phyloP scores from a whole-genome alignment of 2,329 filamentous ascomycete genomes.

The Stachybotrys echinatus region DNA sequence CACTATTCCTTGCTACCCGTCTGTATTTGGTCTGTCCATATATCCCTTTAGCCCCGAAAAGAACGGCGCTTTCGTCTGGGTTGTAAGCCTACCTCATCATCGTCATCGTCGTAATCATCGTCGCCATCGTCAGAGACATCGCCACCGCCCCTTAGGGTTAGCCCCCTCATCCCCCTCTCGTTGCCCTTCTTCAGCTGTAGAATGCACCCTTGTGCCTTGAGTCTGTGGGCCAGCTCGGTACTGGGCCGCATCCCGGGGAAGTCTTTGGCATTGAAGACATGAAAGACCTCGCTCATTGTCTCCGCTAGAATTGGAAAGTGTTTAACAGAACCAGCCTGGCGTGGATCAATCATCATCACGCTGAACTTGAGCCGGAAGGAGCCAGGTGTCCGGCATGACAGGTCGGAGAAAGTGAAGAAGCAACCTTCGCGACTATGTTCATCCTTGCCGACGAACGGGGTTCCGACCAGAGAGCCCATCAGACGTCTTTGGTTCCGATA shows the following conservation, averaged over 20 bases:
- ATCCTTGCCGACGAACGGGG: conserved; percentile 70
- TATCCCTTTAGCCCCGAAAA: conserved; percentile 6
- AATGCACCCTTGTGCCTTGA: conserved; percentile 76
- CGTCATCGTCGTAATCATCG: conserved; percentile 39
- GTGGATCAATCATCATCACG: conserved; percentile 65
- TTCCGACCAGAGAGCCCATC: conserved; percentile 75
- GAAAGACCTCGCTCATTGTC: conserved; percentile 65
- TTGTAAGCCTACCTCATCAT: conserved; percentile 18
- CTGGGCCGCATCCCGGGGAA: conserved; percentile 81
- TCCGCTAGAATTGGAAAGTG: conserved; percentile 46
- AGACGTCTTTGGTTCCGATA: conserved; percentile 67
- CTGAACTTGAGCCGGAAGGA: conserved; percentile 71
- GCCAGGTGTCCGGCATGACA: conserved; percentile 74
- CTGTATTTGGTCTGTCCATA: neutral
- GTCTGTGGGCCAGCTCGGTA: conserved; percentile 64
- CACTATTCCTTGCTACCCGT: neutral
- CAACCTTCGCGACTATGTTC: conserved; percentile 69
- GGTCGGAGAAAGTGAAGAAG: conserved; percentile 82
- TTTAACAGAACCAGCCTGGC: conserved; percentile 37
- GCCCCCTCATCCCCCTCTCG: conserved; percentile 45
- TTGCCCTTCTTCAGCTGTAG: conserved; percentile 86
- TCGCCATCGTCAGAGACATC: conserved; percentile 21
- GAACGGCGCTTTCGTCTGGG: conserved; percentile 11
- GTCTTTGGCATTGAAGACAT: conserved; percentile 78
- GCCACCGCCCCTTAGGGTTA: conserved; percentile 16